phyloP scores from a whole-genome alignment of 306 rosid species.

The Cucumis hystrix region DNA sequence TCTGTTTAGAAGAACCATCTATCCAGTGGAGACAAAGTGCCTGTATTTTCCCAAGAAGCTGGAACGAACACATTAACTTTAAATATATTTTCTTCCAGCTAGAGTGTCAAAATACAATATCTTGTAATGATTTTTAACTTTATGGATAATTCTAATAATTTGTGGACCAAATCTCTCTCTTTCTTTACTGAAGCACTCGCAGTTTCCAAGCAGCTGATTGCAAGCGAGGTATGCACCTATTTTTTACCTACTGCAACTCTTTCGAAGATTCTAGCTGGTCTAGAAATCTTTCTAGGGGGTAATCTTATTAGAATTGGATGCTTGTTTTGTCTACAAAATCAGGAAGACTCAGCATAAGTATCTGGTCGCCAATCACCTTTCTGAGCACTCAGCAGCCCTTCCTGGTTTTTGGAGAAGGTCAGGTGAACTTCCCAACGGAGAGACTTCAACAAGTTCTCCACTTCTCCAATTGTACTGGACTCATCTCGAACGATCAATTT shows the following conservation, averaged over 20 bases:
- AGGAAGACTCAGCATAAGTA: slow-evolving; percentile 26
- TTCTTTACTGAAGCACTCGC: neutral
- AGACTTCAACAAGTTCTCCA: slow-evolving; percentile 60
- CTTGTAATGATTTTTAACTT: neutral
- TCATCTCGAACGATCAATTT: slow-evolving; percentile 67
- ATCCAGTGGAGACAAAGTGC: neutral
- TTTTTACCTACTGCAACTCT: neutral
- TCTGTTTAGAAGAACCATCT: neutral
- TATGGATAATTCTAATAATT: neutral
- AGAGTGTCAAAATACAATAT: neutral
- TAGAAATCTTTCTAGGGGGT: slow-evolving; percentile 2
- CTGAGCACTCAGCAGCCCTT: slow-evolving; percentile 68
- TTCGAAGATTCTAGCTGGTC: slow-evolving; percentile 3
- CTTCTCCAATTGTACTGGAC: slow-evolving; percentile 45
- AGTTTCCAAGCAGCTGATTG: neutral
- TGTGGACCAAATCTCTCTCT: neutral
- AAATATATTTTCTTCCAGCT: neutral
- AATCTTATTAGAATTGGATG: slow-evolving; percentile 8
- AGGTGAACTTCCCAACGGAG: slow-evolving; percentile 73
- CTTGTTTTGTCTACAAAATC: slow-evolving; percentile 11
- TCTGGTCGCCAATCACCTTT: slow-evolving; percentile 73
- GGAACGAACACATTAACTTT: neutral
- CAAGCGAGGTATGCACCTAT: neutral
- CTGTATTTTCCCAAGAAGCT: neutral
- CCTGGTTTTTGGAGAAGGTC: slow-evolving; percentile 44